Base-by-base conservation (phyloP, 305 asterid species). In the Euphrasia arctica region DNA sequence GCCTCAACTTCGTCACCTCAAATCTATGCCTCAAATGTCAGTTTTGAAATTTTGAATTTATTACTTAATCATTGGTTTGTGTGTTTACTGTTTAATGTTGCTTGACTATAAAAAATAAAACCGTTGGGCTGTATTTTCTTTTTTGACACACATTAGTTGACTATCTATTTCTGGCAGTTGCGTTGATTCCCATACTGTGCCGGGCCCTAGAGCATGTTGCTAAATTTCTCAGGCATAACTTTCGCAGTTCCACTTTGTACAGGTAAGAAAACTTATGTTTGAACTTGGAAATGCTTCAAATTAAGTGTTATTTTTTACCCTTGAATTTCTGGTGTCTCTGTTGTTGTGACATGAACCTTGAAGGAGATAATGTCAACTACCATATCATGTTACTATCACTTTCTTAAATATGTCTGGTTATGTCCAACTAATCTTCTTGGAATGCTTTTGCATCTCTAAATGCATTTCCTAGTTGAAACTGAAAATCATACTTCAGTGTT, bases 131-230 rank as follows among this genome's bases (percentile, higher is more conserved):
- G 31, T 36, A 32, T 25, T 52, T 52, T 10, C 10, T 27, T 22
- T 10, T 41, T 34, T 43, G 32, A 57, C 67, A 64, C 32, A 43
- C 60, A 32, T 60, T 66, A 73, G 51, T 67, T 31, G 54, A 34
- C 34, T 39, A 51, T 73, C 73, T 25, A 48, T 73, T 71, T 48
- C 25, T 74, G 61, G 69, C 96, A 93, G 99, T 93, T 88, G 94
- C 99, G 72, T 80, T 90, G 72, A 76, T 90, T 69, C 99, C 99
- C 58, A 72, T 93, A 65, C 65, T 86, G 70, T 88, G 95, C 75
- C 90, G 88, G 65, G 75, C 90, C 36, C 79, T 85, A 70, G 97
- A 90, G 72, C 85, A 77, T 74, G 84, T 88, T 56, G 95, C 95
- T 0, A 93, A 86, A 79, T 86, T 88, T 81, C 87, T 90, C 72